Evolutionary conservation across 345 rosid species (phyloP).

Genomic region (Punica granatum): DNA sequence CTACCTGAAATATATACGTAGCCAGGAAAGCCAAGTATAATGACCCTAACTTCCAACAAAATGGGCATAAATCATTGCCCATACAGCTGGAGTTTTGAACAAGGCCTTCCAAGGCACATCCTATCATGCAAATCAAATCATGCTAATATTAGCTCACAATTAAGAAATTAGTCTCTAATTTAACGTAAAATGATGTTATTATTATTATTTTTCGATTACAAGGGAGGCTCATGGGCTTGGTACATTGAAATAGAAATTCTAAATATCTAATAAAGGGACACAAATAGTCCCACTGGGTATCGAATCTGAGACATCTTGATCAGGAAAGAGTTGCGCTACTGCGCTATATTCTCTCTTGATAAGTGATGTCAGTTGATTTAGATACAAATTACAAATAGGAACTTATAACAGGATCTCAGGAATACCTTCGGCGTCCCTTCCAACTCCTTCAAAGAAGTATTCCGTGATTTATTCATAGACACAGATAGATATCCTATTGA

Average conservation of each 20-base stretch:
- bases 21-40: slow-evolving; percentile 89
- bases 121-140: slow-evolving; percentile 27
- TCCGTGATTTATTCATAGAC: slow-evolving; percentile 26
- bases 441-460: slow-evolving; percentile 35
- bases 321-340: too few species aligned
- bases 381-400: too few species aligned
- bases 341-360: too few species aligned
- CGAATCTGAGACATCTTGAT: too few species aligned
- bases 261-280: too few species aligned
- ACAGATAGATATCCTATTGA: slow-evolving; percentile 39
- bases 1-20: slow-evolving; percentile 91
- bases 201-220: too few species aligned
- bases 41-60: slow-evolving; percentile 99
- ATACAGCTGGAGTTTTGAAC: slow-evolving; percentile 59
- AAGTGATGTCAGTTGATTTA: neutral
- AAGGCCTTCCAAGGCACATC: slow-evolving; percentile 87
- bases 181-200: too few species aligned
- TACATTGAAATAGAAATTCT: too few species aligned
- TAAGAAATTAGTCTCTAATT: neutral
- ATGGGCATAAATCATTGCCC: slow-evolving; percentile 96
- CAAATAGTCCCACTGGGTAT: too few species aligned
- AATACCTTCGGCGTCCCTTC: slow-evolving; percentile 57
- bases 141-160: neutral
- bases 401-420: neutral
- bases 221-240: too few species aligned